Conservation (phyloP, 768 basidiomycete species). For the Naganishia friedmannii region DNA sequence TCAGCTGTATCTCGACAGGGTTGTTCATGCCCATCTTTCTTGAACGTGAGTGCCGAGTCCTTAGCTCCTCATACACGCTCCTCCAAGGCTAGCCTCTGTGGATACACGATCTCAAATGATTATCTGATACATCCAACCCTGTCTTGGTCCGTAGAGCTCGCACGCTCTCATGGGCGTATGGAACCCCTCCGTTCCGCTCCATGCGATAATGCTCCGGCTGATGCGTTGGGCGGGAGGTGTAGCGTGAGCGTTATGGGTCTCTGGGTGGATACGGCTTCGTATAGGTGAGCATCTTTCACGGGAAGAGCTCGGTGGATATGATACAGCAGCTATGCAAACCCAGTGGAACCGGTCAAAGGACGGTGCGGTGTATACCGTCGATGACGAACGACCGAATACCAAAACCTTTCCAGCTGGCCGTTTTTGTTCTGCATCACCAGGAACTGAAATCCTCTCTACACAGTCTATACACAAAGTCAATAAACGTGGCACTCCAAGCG, state of each 20-base stretch:
- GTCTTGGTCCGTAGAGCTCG: constrained; percentile 71
- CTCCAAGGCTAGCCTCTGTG: no score
- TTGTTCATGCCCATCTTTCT: constrained; percentile 50
- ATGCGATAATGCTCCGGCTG: constrained; percentile 54
- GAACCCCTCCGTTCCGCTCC: constrained; percentile 66
- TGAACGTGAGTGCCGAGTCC: constrained; percentile 39
- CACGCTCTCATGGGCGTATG: constrained; percentile 78
- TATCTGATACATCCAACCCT: no score
- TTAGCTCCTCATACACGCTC: no score
- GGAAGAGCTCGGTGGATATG: no score
- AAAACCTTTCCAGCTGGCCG: neutral
- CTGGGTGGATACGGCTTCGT: constrained; percentile 89
- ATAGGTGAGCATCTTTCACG: constrained; percentile 63
- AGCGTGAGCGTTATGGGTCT: constrained; percentile 75
- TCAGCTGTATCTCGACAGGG: constrained; percentile 40
- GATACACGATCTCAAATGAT: no score
- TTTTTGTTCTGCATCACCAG: neutral
- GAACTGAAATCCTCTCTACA: neutral
- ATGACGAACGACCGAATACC: no score
- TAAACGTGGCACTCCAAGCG: constrained; percentile 83
- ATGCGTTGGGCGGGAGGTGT: constrained; percentile 57
- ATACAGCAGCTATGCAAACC: neutral
- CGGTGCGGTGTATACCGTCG: no score
- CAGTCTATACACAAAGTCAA: constrained; percentile 83
- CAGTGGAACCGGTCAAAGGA: no score